A percentile compares a stretch with the other conserved stretches of the same genome.
These are phyloP conservation scores for Priceomyces fermenticarens DNA, from an alignment of 805 yeast genomes.

Conservation along the genomic window DNA sequence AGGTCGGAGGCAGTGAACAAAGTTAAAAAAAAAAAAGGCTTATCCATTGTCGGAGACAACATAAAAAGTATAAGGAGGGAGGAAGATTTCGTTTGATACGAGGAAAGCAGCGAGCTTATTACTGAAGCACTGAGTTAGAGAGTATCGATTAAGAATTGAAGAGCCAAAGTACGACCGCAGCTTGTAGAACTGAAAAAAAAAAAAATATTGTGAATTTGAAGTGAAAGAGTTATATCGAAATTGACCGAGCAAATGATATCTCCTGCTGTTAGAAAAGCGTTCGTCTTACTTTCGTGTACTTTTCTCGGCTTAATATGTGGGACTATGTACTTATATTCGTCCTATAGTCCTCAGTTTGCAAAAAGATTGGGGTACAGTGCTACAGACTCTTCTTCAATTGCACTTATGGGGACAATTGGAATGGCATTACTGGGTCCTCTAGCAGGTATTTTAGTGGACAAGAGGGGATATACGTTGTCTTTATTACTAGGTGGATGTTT, in stretches of 20 bases:
- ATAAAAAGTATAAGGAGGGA: no score
- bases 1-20: no score
- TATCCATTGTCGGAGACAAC: no score
- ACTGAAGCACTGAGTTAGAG: no score
- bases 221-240: not conserved
- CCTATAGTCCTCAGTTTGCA: slow-evolving; percentile 77
- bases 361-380: slow-evolving; percentile 54
- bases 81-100: no score
- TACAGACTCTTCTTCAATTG: slow-evolving; percentile 60
- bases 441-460: slow-evolving; percentile 65
- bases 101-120: no score
- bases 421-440: slow-evolving; percentile 63
- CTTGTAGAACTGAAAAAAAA: no score
- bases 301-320: slow-evolving; percentile 61
- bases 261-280: slow-evolving; percentile 19
- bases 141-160: no score
- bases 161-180: no score
- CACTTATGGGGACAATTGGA: slow-evolving; percentile 67
- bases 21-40: no score
- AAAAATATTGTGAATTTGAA: no score
- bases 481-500: slow-evolving; percentile 48
- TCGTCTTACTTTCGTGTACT: slow-evolving; percentile 28
- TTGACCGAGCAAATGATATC: slow-evolving; percentile 11
- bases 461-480: slow-evolving; percentile 54
- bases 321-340: slow-evolving; percentile 71